phyloP scores from a whole-genome alignment of 768 basidiomycete genomes.

The Pleurotus eryngii region DNA sequence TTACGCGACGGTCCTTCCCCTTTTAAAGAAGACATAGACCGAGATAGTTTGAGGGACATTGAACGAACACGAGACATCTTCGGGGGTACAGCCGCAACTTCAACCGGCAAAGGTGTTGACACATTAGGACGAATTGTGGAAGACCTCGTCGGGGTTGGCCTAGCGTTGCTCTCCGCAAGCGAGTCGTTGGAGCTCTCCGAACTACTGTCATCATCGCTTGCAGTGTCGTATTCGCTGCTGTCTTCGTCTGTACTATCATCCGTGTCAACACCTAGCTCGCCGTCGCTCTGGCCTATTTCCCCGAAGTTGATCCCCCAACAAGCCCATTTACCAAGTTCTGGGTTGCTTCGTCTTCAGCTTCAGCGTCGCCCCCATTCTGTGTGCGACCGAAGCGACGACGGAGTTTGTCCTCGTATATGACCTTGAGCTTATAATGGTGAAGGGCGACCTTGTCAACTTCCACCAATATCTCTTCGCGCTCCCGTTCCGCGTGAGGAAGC shows the following conservation, averaged over 20 bases:
- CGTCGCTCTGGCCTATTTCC: conserved; percentile 74
- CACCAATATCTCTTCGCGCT: conserved; percentile 69
- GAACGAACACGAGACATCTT: conserved; percentile 21
- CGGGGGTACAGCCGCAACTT: not conserved
- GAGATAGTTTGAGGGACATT: conserved; percentile 42
- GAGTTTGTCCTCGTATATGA: conserved; percentile 88
- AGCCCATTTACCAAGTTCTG: conserved; percentile 78
- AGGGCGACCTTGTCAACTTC: conserved; percentile 89
- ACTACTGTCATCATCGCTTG: conserved; percentile 27
- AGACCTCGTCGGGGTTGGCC: conserved; percentile 7
- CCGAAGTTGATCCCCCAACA: conserved; percentile 77
- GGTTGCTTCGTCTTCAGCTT: conserved; percentile 82
- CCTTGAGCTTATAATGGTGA: conserved; percentile 94
- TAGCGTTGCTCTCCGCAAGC: conserved; percentile 10
- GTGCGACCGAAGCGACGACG: conserved; percentile 77
- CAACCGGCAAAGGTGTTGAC: conserved; percentile 11
- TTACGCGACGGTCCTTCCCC: conserved; percentile 20
- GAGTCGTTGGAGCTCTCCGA: conserved; percentile 24
- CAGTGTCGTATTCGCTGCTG: conserved; percentile 37
- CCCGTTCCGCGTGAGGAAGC: conserved; percentile 77
- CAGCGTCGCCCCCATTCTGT: conserved; percentile 48
- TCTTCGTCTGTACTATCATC: conserved; percentile 45
- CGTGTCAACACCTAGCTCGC: conserved; percentile 69
- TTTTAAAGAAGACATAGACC: conserved; percentile 39
- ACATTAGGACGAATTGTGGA: conserved; percentile 9